phyloP scores from a whole-genome alignment of 208 protist genomes.

The Histomonas meleagridis region DNA sequence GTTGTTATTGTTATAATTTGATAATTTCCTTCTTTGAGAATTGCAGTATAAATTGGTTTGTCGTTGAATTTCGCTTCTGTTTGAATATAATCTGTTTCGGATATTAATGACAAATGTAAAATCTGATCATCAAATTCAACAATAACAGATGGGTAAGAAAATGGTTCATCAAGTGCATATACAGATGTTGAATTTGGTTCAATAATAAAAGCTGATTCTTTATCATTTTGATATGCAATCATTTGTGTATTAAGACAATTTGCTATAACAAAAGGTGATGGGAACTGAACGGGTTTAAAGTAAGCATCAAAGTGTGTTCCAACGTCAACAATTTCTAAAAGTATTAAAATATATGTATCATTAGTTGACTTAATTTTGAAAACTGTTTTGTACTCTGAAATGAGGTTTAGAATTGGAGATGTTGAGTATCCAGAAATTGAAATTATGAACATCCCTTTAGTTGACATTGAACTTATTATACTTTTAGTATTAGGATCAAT shows the following conservation, averaged over 20 bases:
- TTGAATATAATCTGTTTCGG: not conserved
- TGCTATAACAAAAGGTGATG: not conserved
- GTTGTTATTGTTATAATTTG: too few relatives aligned
- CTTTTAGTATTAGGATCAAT: not conserved
- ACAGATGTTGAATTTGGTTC: not conserved
- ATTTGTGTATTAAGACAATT: not conserved
- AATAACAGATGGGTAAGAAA: not conserved
- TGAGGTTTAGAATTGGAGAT: not conserved
- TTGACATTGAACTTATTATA: not conserved
- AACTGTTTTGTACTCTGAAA: not conserved
- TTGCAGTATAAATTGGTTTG: not conserved
- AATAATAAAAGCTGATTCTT: not conserved
- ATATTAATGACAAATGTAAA: not conserved
- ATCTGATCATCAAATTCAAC: not conserved
- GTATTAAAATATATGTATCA: not conserved
- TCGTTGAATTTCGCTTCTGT: too few relatives aligned
- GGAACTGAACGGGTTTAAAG: not conserved
- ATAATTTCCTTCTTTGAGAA: too few relatives aligned
- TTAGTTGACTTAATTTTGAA: not conserved
- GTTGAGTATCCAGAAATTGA: not conserved
- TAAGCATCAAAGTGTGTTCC: not conserved
- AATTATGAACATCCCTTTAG: not conserved
- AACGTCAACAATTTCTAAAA: not conserved
- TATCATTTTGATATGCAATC: not conserved
- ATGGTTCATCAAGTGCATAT: conserved; percentile 16